Base-by-base conservation (phyloP, 192 early-diverging fungal genomes). In the Martensiomyces pterosporus region DNA sequence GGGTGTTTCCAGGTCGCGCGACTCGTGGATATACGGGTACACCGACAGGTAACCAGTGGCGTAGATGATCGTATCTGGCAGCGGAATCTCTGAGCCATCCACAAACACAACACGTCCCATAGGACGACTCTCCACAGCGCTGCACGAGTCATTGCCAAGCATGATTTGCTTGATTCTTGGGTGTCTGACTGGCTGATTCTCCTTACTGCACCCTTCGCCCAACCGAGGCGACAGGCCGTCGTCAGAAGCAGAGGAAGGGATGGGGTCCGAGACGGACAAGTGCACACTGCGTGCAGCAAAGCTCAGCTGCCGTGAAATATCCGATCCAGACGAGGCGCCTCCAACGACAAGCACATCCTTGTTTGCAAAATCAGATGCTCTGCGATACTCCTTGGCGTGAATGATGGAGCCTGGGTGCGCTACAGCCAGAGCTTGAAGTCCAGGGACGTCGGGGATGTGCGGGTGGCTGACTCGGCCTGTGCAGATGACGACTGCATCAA, bases 31-130 rank as follows among this genome's bases (percentile, higher is more conserved):
- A 47, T 87, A 89, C 21, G 85, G 85, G 52, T 69, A 82, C 2
- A 56, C 57, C 25, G 75, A 82, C 0, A 76, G 45, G 49, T 85
- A 89, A 0, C 87, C 87, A 0, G 87, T 89, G 18, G 81, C 85
- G 39, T 75, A 80, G 0, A 89, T 62, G 16, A 89, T 60, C 9
- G 25, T 26, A 43, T 85, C 79, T 0, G 77, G 44, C 1, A 73
- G 41, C 9, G 40, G 41, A 0, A 79, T 45, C 3, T 9, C 0
- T 0, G 67, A 58, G 17, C 62, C 68, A 34, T 73, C 69, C 5
- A 39, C 36, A 21, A 65, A 70, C 33, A 49, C 38, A 9, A 81
- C 52, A n/a, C n/a, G n/a, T n/a, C n/a, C n/a, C n/a, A n/a, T n/a
- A n/a, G n/a, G n/a, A n/a, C n/a, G n/a, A n/a, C n/a, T n/a, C n/a